Conservation (phyloP, 768 basidiomycete species). For the Russula griseocarnosa region DNA sequence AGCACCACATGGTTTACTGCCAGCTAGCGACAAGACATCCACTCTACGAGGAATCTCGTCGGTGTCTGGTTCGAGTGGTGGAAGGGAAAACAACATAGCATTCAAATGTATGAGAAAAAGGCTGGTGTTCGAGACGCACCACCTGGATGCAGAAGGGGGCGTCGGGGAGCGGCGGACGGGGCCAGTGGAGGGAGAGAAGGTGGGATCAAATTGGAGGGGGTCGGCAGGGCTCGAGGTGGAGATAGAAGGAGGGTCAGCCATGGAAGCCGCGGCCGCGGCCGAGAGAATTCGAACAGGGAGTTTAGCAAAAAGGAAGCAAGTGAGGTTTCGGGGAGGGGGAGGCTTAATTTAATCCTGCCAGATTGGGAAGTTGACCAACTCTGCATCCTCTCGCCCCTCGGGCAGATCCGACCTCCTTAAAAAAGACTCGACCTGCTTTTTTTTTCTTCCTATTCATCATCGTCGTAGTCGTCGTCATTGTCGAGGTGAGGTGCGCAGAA, state of each 20-base stretch:
- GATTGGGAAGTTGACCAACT: neutral
- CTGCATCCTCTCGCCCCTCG: neutral
- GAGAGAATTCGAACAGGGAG: constrained; percentile 21
- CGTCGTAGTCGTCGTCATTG: neutral
- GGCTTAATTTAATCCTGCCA: constrained; percentile 35
- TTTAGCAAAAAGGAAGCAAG: constrained; percentile 57
- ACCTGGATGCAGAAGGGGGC: constrained; percentile 84
- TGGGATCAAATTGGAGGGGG: constrained; percentile 11
- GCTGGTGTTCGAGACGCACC: constrained; percentile 86
- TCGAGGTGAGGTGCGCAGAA: neutral
- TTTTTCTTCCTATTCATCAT: neutral
- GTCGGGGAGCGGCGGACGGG: constrained; percentile 70
- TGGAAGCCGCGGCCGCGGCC: constrained; percentile 15
- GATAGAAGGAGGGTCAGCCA: constrained; percentile 37
- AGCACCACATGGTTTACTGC: constrained; percentile 61
- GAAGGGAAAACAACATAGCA: constrained; percentile 94
- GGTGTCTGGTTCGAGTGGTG: constrained; percentile 46
- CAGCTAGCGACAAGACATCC: constrained; percentile 81
- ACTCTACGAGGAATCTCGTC: constrained; percentile 74
- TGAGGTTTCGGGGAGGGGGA: constrained; percentile 56
- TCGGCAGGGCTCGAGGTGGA: constrained; percentile 39
- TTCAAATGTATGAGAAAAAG: constrained; percentile 90
- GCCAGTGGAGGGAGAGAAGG: constrained; percentile 34
- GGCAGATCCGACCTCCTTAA: constrained; percentile 8
- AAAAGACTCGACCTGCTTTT: neutral